phyloP scores from a whole-genome alignment of 192 early-diverging fungal genomes.

The Powellomyces hirtus region DNA sequence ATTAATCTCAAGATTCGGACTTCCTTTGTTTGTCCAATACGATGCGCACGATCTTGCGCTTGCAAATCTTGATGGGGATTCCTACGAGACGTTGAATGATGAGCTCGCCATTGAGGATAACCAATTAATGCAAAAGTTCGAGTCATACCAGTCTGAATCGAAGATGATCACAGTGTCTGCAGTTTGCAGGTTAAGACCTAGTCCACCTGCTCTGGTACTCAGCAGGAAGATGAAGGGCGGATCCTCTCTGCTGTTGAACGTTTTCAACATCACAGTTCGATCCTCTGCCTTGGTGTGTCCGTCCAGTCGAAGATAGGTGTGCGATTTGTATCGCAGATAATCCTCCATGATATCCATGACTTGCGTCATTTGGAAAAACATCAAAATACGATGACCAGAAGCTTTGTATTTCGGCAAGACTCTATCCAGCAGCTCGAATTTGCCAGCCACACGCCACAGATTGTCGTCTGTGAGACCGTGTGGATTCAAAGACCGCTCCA shows the following conservation, averaged over 20 bases:
- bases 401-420: conserved; percentile 86
- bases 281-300: conserved; percentile 90
- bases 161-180: conserved; percentile 99
- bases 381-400: conserved; percentile 77
- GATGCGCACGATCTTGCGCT: conserved; percentile 99
- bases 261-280: conserved; percentile 71
- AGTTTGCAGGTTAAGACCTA: conserved; percentile 93
- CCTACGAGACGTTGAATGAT: conserved; percentile 25
- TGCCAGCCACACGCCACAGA: conserved; percentile 84
- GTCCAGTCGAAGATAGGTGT: conserved; percentile 80
- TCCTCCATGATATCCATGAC: conserved; percentile 99
- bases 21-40: conserved; percentile 98
- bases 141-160: conserved; percentile 98
- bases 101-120: background rate
- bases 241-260: conserved; percentile 81
- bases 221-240: conserved; percentile 86
- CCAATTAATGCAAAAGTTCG: background rate
- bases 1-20: conserved; percentile 93
- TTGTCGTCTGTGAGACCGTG: conserved; percentile 64
- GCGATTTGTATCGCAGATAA: conserved; percentile 75
- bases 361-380: conserved; percentile 71
- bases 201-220: conserved; percentile 93
- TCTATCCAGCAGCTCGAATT: conserved; percentile 95
- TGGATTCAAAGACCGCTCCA: conserved; percentile 82
- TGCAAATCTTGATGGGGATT: conserved; percentile 98